These are phyloP conservation scores for Lachancea sp. DNA, from an alignment of 805 yeast genomes.

Conservation along the genomic window DNA sequence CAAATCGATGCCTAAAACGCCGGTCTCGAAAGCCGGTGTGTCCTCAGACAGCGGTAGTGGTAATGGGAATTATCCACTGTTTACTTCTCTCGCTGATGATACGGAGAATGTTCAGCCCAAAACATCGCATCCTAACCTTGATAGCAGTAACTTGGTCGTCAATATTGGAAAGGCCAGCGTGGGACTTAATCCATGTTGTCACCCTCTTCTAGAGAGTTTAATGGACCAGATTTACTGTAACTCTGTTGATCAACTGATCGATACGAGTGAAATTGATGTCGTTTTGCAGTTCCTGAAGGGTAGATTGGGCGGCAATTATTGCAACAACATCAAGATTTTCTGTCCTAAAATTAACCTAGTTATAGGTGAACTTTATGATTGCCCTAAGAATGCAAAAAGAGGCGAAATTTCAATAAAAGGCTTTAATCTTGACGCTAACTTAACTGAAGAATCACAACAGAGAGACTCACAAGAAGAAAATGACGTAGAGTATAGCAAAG, in stretches of 20 bases:
- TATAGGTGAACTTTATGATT: background rate
- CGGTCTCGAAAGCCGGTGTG: background rate
- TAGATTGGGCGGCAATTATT: background rate
- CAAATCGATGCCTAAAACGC: background rate
- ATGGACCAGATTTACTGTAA: conserved; percentile 32
- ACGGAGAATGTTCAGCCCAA: too few species aligned
- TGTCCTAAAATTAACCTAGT: conserved; percentile 1
- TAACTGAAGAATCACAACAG: background rate
- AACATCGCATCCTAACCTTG: conserved; percentile 33
- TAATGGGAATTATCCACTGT: background rate
- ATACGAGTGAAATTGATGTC: conserved; percentile 56
- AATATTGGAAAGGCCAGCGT: conserved; percentile 38
- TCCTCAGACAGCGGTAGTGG: background rate
- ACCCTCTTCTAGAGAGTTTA: conserved; percentile 20
- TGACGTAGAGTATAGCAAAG: background rate
- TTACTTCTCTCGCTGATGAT: background rate
- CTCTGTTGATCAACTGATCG: conserved; percentile 48
- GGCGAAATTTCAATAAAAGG: background rate
- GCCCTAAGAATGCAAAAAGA: background rate
- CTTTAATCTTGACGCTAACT: background rate
- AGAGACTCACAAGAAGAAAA: too few species aligned
- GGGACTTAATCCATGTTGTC: conserved; percentile 2
- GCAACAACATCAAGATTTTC: background rate
- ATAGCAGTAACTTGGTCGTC: conserved; percentile 49
- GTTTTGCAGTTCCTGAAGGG: conserved; percentile 37